Percentiles rank a stretch among this genome's conserved stretches.
Conservation (phyloP, 345 rosid species). For the Eucalyptus marginata region DNA sequence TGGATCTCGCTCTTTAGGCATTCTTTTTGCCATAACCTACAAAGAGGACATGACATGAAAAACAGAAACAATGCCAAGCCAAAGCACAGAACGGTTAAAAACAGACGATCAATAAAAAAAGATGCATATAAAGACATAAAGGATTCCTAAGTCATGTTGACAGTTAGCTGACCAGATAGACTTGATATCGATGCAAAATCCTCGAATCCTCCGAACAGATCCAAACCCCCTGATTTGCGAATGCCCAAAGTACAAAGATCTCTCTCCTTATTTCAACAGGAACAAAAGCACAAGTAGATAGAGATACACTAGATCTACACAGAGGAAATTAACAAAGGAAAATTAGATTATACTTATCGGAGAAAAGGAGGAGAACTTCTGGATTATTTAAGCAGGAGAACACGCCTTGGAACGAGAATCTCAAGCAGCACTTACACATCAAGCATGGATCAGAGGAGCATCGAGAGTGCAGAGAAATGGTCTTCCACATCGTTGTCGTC, state of each 20-base stretch:
- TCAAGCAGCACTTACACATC: accelerated
- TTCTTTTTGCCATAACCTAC: not conserved
- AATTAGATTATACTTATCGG: no score
- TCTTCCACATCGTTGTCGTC: no score
- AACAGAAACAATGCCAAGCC: not conserved
- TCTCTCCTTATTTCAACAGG: not conserved
- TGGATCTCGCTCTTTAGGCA: accelerated
- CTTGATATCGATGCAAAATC: not conserved
- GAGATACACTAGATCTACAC: no score
- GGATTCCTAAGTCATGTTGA: accelerated
- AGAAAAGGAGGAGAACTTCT: no score
- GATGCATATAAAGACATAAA: not conserved
- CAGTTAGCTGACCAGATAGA: not conserved
- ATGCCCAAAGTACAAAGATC: not conserved
- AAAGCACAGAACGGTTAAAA: not conserved
- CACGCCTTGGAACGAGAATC: no score
- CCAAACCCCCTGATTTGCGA: not conserved
- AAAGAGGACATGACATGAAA: not conserved
- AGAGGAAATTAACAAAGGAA: no score
- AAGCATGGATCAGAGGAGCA: no score
- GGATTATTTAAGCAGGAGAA: no score
- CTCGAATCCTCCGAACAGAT: accelerated
- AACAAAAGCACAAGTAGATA: not conserved
- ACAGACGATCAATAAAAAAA: not conserved
- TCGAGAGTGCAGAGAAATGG: no score